Evolutionary conservation across 1,139 yeast species (phyloP), one percentile per base, ranked within the genome.

Genomic region (Wickerhamomyces sp.): DNA sequence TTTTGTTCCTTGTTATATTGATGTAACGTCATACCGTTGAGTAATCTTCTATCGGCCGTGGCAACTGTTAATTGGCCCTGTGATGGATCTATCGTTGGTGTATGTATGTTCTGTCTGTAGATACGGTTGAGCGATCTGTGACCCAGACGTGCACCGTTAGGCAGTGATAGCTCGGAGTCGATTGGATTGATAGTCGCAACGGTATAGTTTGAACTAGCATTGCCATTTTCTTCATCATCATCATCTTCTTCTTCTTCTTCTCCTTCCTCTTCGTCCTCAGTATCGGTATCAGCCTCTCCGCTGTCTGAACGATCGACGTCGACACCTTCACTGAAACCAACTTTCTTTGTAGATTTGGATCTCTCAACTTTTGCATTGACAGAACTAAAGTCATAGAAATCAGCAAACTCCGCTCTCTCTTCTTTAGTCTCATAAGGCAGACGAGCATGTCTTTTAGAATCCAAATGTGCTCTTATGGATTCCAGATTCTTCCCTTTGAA

Each of bases 391-490:
- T 91, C 97, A 55, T 91, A 91, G 54, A 81, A 91, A 35, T 81
- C 84, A 0, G 93, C 76, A 28, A 89, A 69, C 52, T 83, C 87
- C 37, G 81, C 72, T 56, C 81, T 82, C 54, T 91, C 95, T 39
- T 83, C 83, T 41, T 78, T 84, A 1, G 76, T 62, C 50, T 91
- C 97, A 58, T 86, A 93, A 0, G 98, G 97, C 38, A 91, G 72
- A 56, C 77, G 75, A 66, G 89, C 82, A 57, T 91, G 99, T 43
- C 88, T 76, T 59, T 91, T 91, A 16, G 83, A 72, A 7, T 70
- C 54, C 87, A 89, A 83, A 58, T 91, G 99, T 28, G 88, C 94
- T 47, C 96, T 78, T 7, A 86, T 91, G 39, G 95, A 86, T 54
- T 86, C 95, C 24, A 89, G 57, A 37, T 78, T 76, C 47, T 75